Percentiles rank a stretch among this genome's conserved stretches.
These are phyloP conservation scores for Onygena corvina DNA, from an alignment of 2,329 filamentous ascomycete species.

Conservation along the genomic window DNA sequence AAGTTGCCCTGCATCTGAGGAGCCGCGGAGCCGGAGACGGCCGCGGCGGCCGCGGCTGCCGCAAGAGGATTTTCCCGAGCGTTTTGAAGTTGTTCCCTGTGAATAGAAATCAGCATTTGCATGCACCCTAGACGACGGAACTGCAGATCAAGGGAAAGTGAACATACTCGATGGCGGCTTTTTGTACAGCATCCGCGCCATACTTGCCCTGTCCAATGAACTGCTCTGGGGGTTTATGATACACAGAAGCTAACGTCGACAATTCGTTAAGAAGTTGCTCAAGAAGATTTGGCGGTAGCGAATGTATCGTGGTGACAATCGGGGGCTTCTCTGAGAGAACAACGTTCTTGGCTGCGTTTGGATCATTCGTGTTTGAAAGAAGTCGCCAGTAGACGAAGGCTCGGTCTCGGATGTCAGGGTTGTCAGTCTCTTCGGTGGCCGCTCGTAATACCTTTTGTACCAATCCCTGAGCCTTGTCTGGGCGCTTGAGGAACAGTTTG, in stretches of 20 bases:
- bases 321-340: conserved; percentile 88
- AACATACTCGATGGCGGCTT: conserved; percentile 71
- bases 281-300: conserved; percentile 67
- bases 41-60: conserved; percentile 60
- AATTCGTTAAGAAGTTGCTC: conserved; percentile 85
- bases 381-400: conserved; percentile 98
- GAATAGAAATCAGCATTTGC: conserved; percentile 17
- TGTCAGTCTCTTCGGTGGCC: conserved; percentile 90
- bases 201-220: conserved; percentile 93
- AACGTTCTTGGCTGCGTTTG: conserved; percentile 82
- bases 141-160: neutral
- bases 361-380: conserved; percentile 65
- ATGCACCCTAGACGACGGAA: neutral
- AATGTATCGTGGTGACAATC: conserved; percentile 88
- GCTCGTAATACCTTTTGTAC: conserved; percentile 91
- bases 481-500: conserved; percentile 95
- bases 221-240: conserved; percentile 96
- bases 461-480: conserved; percentile 75
- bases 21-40: conserved; percentile 44
- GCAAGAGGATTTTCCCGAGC: conserved; percentile 89
- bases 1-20: conserved; percentile 57
- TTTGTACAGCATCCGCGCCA: conserved; percentile 86
- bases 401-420: conserved; percentile 91
- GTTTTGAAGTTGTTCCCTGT: conserved; percentile 73
- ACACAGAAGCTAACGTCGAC: conserved; percentile 90